Conservation (phyloP, 805 yeast genomes). For the Sugiyamaella boreocaroliniensis region DNA sequence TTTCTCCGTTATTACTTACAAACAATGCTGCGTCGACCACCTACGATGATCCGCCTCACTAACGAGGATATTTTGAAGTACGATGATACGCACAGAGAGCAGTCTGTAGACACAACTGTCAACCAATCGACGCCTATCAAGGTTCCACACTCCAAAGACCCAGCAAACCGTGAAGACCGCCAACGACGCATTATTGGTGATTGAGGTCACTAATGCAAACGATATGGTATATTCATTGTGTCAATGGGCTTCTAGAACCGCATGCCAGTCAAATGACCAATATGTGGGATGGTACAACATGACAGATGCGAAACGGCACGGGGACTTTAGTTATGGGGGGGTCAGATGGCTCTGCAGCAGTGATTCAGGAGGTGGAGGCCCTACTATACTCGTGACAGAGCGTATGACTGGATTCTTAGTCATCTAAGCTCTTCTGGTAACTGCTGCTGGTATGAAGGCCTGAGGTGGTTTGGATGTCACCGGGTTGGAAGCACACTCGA, state of each 20-base stretch:
- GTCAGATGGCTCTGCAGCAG: too few species aligned
- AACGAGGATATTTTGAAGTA: slow-evolving; percentile 54
- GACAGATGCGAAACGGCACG: too few species aligned
- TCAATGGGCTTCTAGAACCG: not conserved
- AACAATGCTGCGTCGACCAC: slow-evolving; percentile 56
- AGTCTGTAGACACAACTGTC: not conserved
- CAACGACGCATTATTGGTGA: not conserved
- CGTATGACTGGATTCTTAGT: not conserved
- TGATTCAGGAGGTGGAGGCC: too few species aligned
- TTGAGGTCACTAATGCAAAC: too few species aligned
- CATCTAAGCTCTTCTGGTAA: not conserved
- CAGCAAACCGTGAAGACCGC: slow-evolving; percentile 2
- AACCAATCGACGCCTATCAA: not conserved
- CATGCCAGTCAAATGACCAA: too few species aligned
- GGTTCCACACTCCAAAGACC: slow-evolving; percentile 2
- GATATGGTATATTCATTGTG: not conserved
- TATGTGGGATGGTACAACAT: too few species aligned
- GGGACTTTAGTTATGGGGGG: too few species aligned
- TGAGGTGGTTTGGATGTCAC: too few species aligned
- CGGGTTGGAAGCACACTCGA: too few species aligned
- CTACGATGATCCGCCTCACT: slow-evolving; percentile 56
- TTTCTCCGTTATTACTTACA: not conserved
- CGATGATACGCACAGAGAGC: slow-evolving; percentile 32
- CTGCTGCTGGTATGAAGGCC: not conserved
- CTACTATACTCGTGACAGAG: too few species aligned